These are phyloP conservation scores for Tulasnella sp. DNA, from an alignment of 768 basidiomycete genomes.

Conservation along the genomic window DNA sequence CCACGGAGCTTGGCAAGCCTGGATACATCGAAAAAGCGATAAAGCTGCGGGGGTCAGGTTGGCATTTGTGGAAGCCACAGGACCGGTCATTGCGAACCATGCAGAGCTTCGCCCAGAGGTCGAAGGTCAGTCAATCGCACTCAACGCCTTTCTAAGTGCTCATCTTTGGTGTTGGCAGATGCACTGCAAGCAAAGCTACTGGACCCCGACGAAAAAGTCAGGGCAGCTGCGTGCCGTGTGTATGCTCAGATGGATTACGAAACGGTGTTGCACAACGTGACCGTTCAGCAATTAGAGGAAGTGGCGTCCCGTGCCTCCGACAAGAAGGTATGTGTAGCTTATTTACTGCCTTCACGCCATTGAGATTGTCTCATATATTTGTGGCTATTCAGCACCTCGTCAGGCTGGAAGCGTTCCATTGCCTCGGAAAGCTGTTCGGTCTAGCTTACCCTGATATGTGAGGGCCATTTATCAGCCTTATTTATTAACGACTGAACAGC, in stretches of 20 bases:
- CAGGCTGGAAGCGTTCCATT: conserved; percentile 67
- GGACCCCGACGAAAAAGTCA: conserved; percentile 91
- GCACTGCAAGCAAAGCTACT: conserved; percentile 65
- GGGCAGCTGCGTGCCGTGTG: conserved; percentile 79
- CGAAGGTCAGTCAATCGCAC: conserved; percentile 60
- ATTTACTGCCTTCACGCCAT: conserved; percentile 6
- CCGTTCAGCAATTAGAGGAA: conserved; percentile 59
- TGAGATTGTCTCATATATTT: conserved; percentile 35
- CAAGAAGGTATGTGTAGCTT: conserved; percentile 66
- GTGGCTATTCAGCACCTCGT: conserved; percentile 43
- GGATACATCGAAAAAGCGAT: conserved; percentile 81
- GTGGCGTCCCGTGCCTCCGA: conserved; percentile 78
- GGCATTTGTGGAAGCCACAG: conserved; percentile 73
- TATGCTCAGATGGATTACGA: conserved; percentile 90
- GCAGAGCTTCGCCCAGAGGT: conserved; percentile 68
- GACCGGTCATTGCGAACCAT: conserved; percentile 62
- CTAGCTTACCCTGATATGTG: conserved; percentile 90
- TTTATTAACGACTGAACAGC: conserved; percentile 29
- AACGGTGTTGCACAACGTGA: conserved; percentile 80
- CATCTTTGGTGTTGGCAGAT: conserved; percentile 47
- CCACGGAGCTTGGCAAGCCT: conserved; percentile 81
- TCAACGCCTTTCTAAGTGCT: background rate
- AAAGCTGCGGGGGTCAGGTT: conserved; percentile 69
- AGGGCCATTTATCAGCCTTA: conserved; percentile 43
- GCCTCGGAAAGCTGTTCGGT: conserved; percentile 75